Evolutionary conservation across 495 filamentous ascomycete genomes (phyloP).

Genomic region (Penicillium subrubescens): DNA sequence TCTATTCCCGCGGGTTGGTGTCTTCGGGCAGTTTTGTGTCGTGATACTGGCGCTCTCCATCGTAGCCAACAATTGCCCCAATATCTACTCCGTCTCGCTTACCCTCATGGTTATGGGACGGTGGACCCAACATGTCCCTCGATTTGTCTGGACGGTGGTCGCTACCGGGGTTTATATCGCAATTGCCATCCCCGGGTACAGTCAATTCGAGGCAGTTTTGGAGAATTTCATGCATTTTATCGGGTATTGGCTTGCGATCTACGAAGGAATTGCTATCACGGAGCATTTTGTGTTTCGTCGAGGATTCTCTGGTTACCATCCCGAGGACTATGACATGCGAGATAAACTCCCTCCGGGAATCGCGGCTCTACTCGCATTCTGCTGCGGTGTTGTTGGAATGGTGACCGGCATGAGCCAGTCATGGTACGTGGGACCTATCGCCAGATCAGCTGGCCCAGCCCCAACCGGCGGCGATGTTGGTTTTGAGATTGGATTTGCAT

Average conservation of each 20-base stretch:
- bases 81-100: conserved; percentile 50
- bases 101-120: conserved; percentile 59
- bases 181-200: conserved; percentile 52
- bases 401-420: conserved; percentile 58
- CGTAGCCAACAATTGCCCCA: conserved; percentile 52
- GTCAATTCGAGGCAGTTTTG: conserved; percentile 51
- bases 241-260: conserved; percentile 59
- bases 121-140: conserved; percentile 48
- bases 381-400: conserved; percentile 42
- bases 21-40: conserved; percentile 59
- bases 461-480: conserved; percentile 57
- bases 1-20: conserved; percentile 46
- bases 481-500: conserved; percentile 57
- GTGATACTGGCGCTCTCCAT: conserved; percentile 55
- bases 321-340: conserved; percentile 50
- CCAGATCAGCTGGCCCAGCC: conserved; percentile 27
- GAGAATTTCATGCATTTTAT: conserved; percentile 58
- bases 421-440: conserved; percentile 58
- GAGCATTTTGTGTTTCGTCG: conserved; percentile 52
- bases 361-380: conserved; percentile 41
- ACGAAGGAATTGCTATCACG: conserved; percentile 48
- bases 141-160: conserved; percentile 53
- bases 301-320: conserved; percentile 39
- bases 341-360: conserved; percentile 47
- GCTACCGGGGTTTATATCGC: conserved; percentile 54